phyloP scores from a whole-genome alignment of 2,329 filamentous ascomycete genomes.

The Pseudogymnoascus sp. region DNA sequence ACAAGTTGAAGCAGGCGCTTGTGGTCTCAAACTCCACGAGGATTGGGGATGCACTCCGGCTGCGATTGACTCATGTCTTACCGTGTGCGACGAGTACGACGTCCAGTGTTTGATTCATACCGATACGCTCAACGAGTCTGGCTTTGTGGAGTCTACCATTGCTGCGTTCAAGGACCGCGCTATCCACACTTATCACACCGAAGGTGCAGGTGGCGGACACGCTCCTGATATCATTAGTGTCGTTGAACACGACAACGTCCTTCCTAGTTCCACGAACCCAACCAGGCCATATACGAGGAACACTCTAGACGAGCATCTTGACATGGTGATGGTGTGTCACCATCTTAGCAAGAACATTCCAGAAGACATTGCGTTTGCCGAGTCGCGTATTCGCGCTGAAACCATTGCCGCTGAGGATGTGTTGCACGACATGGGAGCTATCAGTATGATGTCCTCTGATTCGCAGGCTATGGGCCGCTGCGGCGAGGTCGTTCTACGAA shows the following conservation, averaged over 20 bases:
- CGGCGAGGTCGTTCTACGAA: slow-evolving; percentile 84
- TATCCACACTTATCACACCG: slow-evolving; percentile 95
- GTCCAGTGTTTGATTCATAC: slow-evolving; percentile 93
- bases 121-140: slow-evolving; percentile 91
- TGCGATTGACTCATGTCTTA: slow-evolving; percentile 79
- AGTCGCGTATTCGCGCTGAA: slow-evolving; percentile 87
- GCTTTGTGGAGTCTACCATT: slow-evolving; percentile 91
- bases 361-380: slow-evolving; percentile 91
- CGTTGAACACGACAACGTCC: slow-evolving; percentile 78
- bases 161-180: slow-evolving; percentile 76
- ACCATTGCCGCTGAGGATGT: slow-evolving; percentile 97
- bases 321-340: slow-evolving; percentile 98
- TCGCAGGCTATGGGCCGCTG: slow-evolving; percentile 95
- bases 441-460: slow-evolving; percentile 95
- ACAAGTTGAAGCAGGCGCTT: slow-evolving; percentile 74
- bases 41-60: slow-evolving; percentile 92
- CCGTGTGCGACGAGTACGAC: slow-evolving; percentile 82
- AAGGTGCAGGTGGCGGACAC: slow-evolving; percentile 89
- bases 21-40: slow-evolving; percentile 89
- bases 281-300: slow-evolving; percentile 85
- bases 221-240: slow-evolving; percentile 94
- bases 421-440: slow-evolving; percentile 86
- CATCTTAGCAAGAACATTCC: slow-evolving; percentile 87
- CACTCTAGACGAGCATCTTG: slow-evolving; percentile 90
- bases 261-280: slow-evolving; percentile 86